Percentiles rank a stretch among this genome's conserved stretches.
Conservation (phyloP, 345 rosid genomes). For the Ceriops tagal region DNA sequence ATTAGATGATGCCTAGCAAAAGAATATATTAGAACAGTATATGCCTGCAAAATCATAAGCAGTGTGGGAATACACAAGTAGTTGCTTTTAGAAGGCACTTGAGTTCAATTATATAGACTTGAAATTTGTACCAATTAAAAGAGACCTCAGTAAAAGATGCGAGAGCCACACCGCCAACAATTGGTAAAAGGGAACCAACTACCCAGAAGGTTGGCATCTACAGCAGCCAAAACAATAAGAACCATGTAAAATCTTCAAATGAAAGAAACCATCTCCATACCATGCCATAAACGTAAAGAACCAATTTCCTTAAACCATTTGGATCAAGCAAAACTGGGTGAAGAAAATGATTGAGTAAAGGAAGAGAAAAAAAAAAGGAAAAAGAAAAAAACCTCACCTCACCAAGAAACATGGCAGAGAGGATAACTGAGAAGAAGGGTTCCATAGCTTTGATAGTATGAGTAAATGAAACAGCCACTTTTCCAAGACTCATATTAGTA, state of each 20-base stretch:
- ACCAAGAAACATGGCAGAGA: conserved; percentile 91
- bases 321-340: background rate
- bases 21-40: too few relatives aligned
- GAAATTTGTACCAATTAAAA: conserved; percentile 68
- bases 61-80: background rate
- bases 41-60: too few relatives aligned
- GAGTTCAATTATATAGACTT: background rate
- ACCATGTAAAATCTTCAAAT: background rate
- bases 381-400: conserved; percentile 50
- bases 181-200: conserved; percentile 76
- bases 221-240: background rate
- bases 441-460: conserved; percentile 99
- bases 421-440: conserved; percentile 94
- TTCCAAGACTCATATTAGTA: conserved; percentile 97
- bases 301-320: too few relatives aligned
- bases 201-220: conserved; percentile 89
- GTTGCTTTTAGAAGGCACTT: background rate
- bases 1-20: background rate
- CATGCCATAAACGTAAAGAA: too few relatives aligned
- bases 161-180: conserved; percentile 93
- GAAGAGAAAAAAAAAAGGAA: background rate
- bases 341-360: background rate
- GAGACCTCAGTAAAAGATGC: conserved; percentile 93
- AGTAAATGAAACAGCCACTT: conserved; percentile 98
- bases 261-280: background rate